Evolutionary conservation across 1,139 yeast species (phyloP), one percentile per base, ranked within the genome.

Genomic region (Saccharomycopsis crataegensis): DNA sequence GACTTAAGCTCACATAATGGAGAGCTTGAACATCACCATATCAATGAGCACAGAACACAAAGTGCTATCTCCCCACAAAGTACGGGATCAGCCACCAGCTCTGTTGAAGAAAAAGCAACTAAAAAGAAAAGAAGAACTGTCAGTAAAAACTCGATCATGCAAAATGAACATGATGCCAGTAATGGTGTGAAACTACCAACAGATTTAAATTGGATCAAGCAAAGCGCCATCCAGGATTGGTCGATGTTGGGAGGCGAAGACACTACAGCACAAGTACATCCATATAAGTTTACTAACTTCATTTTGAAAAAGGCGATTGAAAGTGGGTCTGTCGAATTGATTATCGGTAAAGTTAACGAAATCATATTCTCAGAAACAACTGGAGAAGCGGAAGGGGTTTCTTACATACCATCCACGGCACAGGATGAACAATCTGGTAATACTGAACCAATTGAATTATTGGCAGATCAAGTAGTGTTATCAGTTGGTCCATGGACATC

Each of bases 401-500:
- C 73, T 40, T 85, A 80, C 64, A 76, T 73, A 55, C 90, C 89
- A 41, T 80, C 87, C 6, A 72, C 79, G 55, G 70, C 77, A 16
- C 73, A 75, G 55, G 70, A 70, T 60, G 64, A 68, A 44, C 64
- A 64, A 38, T 64, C 65, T 16, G 63, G 65, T 40, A 56, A 51
- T 41, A 53, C 51, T 34, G 60, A 57, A 61, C 64, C 62, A 43
- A 64, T 79, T 8, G 73, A 73, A 50, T 68, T 88, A 32, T 64
- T 64, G 22, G 95, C 88, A 43, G 89, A 86, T 63, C 83, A 86
- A 63, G 81, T 88, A 31, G 83, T 93, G n/a, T 73, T 91, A 62
- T 76, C 95, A 0, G 86, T 88, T 60, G 99, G 99, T 1, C 98
- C 98, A 6, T 91, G 99, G 99, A 90, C 97, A 2, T 84, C 96